A percentile compares a stretch with the other conserved stretches of the same genome.
phyloP scores from a whole-genome alignment of 768 basidiomycete genomes.

The Tubosaeta sp. region DNA sequence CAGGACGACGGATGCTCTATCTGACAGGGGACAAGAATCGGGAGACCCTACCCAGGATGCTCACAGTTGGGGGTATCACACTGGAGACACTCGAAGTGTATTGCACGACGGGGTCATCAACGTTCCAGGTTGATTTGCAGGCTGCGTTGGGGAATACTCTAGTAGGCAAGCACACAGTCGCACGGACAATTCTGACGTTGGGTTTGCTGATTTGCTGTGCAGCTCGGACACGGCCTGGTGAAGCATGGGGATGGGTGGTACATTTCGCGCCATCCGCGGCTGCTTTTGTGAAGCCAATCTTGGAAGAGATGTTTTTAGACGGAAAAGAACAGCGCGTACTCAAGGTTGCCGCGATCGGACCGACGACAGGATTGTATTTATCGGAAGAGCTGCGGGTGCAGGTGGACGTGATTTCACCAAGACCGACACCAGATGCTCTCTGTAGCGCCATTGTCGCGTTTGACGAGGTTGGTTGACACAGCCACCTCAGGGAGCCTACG shows the following conservation, averaged over 20 bases:
- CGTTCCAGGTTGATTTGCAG: conserved; percentile 44
- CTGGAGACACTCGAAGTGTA: conserved; percentile 64
- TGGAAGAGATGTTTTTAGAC: conserved; percentile 40
- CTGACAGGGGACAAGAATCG: conserved; percentile 86
- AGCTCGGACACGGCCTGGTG: background rate
- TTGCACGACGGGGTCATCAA: conserved; percentile 54
- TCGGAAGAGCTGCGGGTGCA: conserved; percentile 38
- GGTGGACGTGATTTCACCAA: conserved; percentile 54
- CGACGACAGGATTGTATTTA: conserved; percentile 56
- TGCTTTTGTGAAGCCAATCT: conserved; percentile 47
- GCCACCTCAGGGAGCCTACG: too few relatives aligned
- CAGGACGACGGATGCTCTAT: conserved; percentile 47
- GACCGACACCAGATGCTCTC: conserved; percentile 55
- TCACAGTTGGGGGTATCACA: conserved; percentile 42
- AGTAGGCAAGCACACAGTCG: conserved; percentile 18
- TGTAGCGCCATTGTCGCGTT: conserved; percentile 25
- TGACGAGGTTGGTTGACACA: conserved; percentile 7
- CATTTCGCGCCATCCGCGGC: conserved; percentile 76
- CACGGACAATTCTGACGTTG: background rate
- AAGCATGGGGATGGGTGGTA: conserved; percentile 59
- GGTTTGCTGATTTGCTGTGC: background rate
- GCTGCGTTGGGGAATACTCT: conserved; percentile 24
- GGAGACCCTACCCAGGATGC: conserved; percentile 54
- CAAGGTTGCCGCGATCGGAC: conserved; percentile 62
- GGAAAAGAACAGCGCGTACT: conserved; percentile 8